Evolutionary conservation across 176 grass and related monocot species (phyloP).

Genomic region (Zea luxurians): DNA sequence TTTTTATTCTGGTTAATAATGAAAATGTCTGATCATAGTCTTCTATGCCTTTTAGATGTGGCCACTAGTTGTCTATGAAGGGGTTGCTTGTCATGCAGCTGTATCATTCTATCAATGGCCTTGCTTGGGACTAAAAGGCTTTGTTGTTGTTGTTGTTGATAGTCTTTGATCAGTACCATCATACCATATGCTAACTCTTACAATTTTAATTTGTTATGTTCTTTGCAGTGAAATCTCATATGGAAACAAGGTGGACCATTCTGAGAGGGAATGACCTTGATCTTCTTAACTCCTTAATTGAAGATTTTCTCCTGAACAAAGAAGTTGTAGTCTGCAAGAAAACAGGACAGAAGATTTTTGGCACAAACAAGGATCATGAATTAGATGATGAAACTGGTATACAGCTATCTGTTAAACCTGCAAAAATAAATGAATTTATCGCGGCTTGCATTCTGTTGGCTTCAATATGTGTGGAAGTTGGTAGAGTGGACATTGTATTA

Average conservation of each 20-base stretch:
- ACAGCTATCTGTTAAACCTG: constrained; percentile 42
- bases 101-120: not conserved
- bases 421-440: constrained; percentile 55
- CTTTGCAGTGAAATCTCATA: constrained; percentile 65
- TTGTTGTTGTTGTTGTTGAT: not conserved
- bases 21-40: not conserved
- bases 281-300: constrained; percentile 51
- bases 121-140: too few species aligned
- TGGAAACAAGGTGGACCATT: constrained; percentile 46
- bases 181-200: constrained; percentile 13
- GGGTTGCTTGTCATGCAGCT: constrained; percentile 11
- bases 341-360: constrained; percentile 34
- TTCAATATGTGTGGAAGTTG: constrained; percentile 58
- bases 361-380: constrained; percentile 5
- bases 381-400: constrained; percentile 40
- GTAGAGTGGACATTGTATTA: constrained; percentile 54
- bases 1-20: not conserved
- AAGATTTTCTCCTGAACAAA: constrained; percentile 71
- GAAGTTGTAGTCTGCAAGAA: constrained; percentile 59
- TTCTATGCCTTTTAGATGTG: constrained; percentile 13
- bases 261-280: constrained; percentile 48
- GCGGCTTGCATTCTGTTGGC: constrained; percentile 69
- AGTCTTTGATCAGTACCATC: constrained; percentile 7
- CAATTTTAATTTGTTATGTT: constrained; percentile 31
- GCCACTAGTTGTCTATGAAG: not conserved